Percentiles rank a stretch among this genome's conserved stretches.
Conservation (phyloP, 371 early-diverging fungal genomes). For the Mortierella polycephala region DNA sequence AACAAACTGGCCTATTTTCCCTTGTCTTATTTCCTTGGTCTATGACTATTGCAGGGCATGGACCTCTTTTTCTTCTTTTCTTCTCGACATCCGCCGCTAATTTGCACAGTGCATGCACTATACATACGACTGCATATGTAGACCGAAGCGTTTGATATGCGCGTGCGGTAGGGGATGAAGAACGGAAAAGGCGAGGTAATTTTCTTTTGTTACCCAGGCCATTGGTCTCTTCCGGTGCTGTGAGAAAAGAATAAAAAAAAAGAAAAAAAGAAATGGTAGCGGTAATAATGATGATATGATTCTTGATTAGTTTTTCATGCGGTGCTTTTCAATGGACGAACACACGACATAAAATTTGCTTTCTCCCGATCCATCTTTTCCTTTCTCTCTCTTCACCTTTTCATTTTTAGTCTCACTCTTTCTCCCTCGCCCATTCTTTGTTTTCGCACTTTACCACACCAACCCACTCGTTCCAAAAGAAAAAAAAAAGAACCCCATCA, state of each 20-base stretch:
- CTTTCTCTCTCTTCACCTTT: neutral
- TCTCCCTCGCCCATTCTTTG: neutral
- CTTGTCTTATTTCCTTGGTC: neutral
- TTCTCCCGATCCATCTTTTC: neutral
- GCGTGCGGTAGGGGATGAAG: no score
- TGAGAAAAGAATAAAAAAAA: no score
- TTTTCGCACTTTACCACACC: neutral
- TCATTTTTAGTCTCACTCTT: neutral
- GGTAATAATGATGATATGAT: no score
- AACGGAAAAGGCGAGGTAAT: no score
- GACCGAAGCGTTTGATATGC: no score
- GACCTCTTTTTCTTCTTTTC: conserved; percentile 6
- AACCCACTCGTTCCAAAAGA: neutral
- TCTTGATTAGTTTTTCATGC: no score
- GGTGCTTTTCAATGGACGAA: neutral
- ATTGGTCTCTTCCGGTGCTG: no score
- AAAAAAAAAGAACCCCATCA: neutral
- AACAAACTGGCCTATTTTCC: no score
- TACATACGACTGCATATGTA: no score
- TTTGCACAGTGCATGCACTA: no score
- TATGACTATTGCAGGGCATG: conserved; percentile 2
- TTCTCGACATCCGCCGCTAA: neutral
- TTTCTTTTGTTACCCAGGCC: no score
- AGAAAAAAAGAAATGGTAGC: no score
- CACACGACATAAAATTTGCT: neutral